phyloP scores from a whole-genome alignment of 2,329 filamentous ascomycete species.

The Claviceps humidiphila region DNA sequence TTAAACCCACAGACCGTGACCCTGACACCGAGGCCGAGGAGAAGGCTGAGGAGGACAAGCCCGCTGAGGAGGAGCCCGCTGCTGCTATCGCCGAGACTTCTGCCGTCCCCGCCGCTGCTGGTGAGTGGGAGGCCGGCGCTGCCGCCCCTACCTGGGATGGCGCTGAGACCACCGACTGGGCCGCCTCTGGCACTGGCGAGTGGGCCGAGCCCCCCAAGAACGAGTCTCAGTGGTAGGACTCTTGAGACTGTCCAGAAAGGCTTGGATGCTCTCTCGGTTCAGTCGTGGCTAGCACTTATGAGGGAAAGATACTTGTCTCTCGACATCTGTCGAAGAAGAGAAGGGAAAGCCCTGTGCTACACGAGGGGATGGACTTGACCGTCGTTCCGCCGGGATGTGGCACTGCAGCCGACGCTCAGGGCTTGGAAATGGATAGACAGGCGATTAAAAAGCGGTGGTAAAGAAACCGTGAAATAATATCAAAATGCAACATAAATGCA shows the following conservation, averaged over 20 bases:
- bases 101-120: constrained; percentile 48
- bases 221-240: constrained; percentile 34
- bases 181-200: constrained; percentile 49
- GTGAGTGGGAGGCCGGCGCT: constrained; percentile 78
- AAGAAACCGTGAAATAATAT: no score
- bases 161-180: constrained; percentile 50
- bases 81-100: constrained; percentile 64
- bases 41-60: constrained; percentile 84
- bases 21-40: constrained; percentile 99
- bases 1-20: constrained; percentile 59
- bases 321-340: constrained; percentile 33
- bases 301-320: constrained; percentile 92
- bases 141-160: constrained; percentile 46
- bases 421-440: neutral
- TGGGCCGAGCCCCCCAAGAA: constrained; percentile 52
- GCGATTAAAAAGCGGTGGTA: no score
- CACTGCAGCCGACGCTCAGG: constrained; percentile 1
- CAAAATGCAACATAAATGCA: no score
- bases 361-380: constrained; percentile 72
- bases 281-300: constrained; percentile 68
- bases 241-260: constrained; percentile 9
- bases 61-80: constrained; percentile 74
- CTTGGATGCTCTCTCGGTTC: constrained; percentile 23
- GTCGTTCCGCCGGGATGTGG: constrained; percentile 49
- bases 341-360: constrained; percentile 99